phyloP scores from a whole-genome alignment of 345 rosid genomes.

The Leavenworthia alabamica region DNA sequence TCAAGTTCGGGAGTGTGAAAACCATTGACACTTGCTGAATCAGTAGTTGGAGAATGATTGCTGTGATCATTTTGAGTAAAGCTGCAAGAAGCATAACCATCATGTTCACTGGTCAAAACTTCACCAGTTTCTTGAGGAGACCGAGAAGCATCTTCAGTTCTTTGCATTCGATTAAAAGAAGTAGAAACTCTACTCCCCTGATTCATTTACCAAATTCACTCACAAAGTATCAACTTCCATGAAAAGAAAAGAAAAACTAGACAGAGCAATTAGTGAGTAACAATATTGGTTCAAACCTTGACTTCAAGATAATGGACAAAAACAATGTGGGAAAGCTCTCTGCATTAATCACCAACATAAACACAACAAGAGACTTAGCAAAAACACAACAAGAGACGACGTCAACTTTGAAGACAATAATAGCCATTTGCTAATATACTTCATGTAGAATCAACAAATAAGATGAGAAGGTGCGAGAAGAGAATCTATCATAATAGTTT shows the following conservation, averaged over 20 bases:
- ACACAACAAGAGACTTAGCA: conserved; percentile 14
- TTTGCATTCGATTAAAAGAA: conserved; percentile 47
- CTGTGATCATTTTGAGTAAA: conserved; percentile 38
- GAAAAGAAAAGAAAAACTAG: neutral
- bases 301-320: conserved; percentile 91
- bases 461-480: neutral
- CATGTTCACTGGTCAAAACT: conserved; percentile 37
- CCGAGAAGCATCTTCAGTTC: conserved; percentile 38
- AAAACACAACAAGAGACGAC: conserved; percentile 10
- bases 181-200: conserved; percentile 62
- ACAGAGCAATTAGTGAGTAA: neutral
- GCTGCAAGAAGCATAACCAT: conserved; percentile 52
- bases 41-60: conserved; percentile 50
- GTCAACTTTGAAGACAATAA: neutral
- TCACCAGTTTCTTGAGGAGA: conserved; percentile 46
- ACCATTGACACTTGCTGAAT: conserved; percentile 55
- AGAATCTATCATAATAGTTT: neutral
- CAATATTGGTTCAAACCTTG: conserved; percentile 43
- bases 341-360: conserved; percentile 35
- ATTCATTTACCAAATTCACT: neutral
- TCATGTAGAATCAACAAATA: neutral
- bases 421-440: neutral
- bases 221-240: neutral
- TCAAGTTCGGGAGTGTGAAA: conserved; percentile 65
- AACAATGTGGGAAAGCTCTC: conserved; percentile 78